Conservation (phyloP, 2,329 filamentous ascomycete genomes). For the Alternaria brassicicola region DNA sequence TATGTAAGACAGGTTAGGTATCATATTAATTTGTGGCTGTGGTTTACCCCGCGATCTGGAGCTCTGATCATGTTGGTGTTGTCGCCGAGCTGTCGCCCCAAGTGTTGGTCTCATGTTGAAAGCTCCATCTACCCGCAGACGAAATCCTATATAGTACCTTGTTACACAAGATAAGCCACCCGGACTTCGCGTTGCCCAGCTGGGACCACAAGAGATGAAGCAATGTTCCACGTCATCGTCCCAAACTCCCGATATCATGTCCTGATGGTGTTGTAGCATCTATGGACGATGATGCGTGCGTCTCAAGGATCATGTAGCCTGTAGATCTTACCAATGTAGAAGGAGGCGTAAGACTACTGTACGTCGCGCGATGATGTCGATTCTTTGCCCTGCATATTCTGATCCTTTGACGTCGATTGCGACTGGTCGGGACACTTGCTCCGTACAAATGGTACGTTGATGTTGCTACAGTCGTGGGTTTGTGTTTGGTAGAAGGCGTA, state of each 20-base stretch:
- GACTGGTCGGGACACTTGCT: slow-evolving; percentile 6
- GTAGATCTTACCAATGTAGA: neutral
- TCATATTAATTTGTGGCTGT: neutral
- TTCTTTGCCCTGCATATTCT: slow-evolving; percentile 1
- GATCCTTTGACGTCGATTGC: neutral
- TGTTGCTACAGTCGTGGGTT: neutral
- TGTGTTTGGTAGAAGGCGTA: neutral
- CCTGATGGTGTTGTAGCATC: neutral
- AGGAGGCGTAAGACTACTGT: slow-evolving; percentile 1
- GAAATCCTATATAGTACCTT: neutral
- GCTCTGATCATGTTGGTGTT: neutral
- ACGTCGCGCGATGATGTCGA: neutral
- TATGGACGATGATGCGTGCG: neutral
- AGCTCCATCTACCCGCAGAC: slow-evolving; percentile 20
- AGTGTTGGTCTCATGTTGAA: slow-evolving; percentile 10
- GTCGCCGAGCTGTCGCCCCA: slow-evolving; percentile 15
- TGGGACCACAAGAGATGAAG: neutral
- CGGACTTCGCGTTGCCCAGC: neutral
- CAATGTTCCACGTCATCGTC: neutral
- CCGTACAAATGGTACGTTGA: neutral
- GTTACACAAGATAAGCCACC: slow-evolving; percentile 7
- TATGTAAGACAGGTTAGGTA: neutral
- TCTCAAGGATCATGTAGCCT: neutral
- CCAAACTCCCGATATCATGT: neutral
- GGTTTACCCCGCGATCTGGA: slow-evolving; percentile 12